Base-by-base conservation (phyloP, 805 yeast genomes). In the Yarrowia alimentaria region DNA sequence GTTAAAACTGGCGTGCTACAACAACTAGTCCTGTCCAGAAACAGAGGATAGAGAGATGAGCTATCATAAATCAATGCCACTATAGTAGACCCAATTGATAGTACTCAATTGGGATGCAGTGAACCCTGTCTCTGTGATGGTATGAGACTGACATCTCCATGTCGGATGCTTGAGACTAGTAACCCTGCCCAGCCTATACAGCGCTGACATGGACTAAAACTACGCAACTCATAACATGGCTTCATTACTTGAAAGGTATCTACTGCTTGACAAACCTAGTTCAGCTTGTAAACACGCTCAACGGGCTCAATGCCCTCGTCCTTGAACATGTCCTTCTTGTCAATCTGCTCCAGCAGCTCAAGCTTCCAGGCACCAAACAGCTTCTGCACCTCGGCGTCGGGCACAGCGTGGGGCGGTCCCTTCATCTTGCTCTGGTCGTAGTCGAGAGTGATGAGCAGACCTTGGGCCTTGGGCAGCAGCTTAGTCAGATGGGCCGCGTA, bases 301-400 rank as follows among this genome's bases (percentile, higher is more conserved):
- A 28, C 11, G 13, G 47, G 47, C 47, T 40, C 47, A 10, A 40
- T 28, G 6, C 47, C 47, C 47, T 40, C 33, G 25, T 40, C 47
- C 47, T 40, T 28, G 25, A 40, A 40, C 33, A 40, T 40, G 13
- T 40, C 33, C 33, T 40, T 40, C 33, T 28, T 40, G 25, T 40
- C 33, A 13, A 40, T 4, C 33, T 40, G 17, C 18, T 40, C 47
- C 25, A 40, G 19, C 24, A 40, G n/a, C 7, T 24, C 19, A 14
- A 40, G 33, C 33, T 40, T 40, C 47, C 47, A 40, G 33, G 32
- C 13, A 5, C 47, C 47, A 20, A 40, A 40, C 25, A 40, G 47
- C 14, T 20, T 13, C 47, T 40, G 47, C 7, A 40, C 47, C 47
- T 40, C 47, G 11, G 33, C 47, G 7, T 40, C 47, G 12, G 47